Evolutionary conservation across 164 flowering plant genomes (phyloP), one percentile per base, ranked within the genome.

Genomic region (Magnolia sinica): DNA sequence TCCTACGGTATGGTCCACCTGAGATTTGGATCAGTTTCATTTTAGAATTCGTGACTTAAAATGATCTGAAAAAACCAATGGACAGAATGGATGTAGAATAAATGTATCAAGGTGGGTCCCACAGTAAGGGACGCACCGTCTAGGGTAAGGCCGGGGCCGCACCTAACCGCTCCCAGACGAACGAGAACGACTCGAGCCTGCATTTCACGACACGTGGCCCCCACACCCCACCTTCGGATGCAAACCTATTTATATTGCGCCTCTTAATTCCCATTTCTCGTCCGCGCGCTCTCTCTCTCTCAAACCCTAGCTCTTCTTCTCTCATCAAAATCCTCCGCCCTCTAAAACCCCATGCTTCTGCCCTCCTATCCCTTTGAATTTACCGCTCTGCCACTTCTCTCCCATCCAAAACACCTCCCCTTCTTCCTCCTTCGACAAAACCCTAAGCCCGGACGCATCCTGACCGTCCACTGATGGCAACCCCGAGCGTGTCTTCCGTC

Each of bases 231-330:
- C 70, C 81, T 83, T 78, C 88, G 93, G 92, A 94, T 87, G 88
- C 92, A 94, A 92, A 92, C 98, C 93, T 92, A 94, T 94, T 94
- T 94, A 94, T 91, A 89, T 94, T 86, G 85, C 91, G 37, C 84
- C 70, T 89, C 86, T 81, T 76, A 85, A 76, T 85, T 82, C 74
- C 23, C 69, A 3, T 75, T 78, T 84, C 87, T 80, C 45, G 82
- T 87, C 89, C 89, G 86, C 75, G 50, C 64, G 74, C 59, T 19
- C 70, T 37, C 7, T 37, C 75, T 2, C 27, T 7, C 29, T 49
- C 64, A 66, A 76, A 79, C 81, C 81, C 81, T 76, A 63, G 50
- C 59, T 27, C 76, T 64, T 9, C 70, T 8, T 20, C 70, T 27
- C 69, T 63, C 69, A n/a, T 4, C 50, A 29, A 70, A 22, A 16